phyloP scores from a whole-genome alignment of 192 early-diverging fungal species.

The Geranomyces michiganensis region DNA sequence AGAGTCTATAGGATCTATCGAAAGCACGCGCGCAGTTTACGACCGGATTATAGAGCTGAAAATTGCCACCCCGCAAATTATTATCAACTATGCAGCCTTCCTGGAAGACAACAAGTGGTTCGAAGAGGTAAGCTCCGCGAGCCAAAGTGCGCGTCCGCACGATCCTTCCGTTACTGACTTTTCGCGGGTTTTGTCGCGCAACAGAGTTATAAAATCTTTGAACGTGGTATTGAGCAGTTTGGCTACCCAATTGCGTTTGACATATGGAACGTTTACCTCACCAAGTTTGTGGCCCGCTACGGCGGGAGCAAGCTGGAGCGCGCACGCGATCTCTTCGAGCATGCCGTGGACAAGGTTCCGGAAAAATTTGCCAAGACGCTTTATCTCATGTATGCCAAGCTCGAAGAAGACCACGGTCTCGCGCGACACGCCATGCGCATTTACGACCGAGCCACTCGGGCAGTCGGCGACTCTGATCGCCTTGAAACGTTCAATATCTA shows the following conservation, averaged over 20 bases:
- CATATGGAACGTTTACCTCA: constrained; percentile 95
- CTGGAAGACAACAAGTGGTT: constrained; percentile 87
- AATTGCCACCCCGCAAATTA: constrained; percentile 93
- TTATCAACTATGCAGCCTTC: constrained; percentile 92
- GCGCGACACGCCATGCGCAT: constrained; percentile 91
- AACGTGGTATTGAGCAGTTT: constrained; percentile 94
- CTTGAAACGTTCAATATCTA: constrained; percentile 86
- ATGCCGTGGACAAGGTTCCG: constrained; percentile 85
- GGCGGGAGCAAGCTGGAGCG: constrained; percentile 87
- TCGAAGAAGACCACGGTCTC: constrained; percentile 91
- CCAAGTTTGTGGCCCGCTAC: constrained; percentile 83
- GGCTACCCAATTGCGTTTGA: constrained; percentile 97
- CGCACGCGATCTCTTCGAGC: constrained; percentile 92
- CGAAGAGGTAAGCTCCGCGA: constrained; percentile 90
- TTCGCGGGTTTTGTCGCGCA: background rate
- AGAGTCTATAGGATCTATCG: constrained; percentile 84
- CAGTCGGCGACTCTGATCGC: constrained; percentile 74
- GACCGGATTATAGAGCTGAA: constrained; percentile 91
- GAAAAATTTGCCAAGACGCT: constrained; percentile 82
- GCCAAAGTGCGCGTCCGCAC: background rate
- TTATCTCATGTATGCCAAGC: constrained; percentile 85
- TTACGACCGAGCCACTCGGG: constrained; percentile 87
- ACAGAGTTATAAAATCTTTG: constrained; percentile 87
- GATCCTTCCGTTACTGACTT: background rate
- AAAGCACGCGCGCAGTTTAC: constrained; percentile 80